Percentiles rank a stretch among this genome's conserved stretches.
Evolutionary conservation across 805 yeast genomes (phyloP).

Genomic region (Kluyveromyces starmeri): DNA sequence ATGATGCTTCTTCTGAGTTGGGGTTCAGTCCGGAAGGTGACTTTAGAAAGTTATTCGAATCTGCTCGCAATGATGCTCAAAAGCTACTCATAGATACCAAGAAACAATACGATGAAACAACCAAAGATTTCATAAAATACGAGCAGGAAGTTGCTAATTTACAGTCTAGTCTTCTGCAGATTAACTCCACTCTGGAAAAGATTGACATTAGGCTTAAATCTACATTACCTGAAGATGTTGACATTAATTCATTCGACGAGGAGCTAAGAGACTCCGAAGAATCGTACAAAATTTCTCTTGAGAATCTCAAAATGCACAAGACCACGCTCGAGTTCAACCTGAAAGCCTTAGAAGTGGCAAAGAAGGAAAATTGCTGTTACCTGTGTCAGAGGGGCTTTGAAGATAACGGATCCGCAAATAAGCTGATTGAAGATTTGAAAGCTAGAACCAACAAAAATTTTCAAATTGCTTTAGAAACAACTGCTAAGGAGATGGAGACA

Average conservation of each 20-base stretch:
- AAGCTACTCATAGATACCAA: not conserved
- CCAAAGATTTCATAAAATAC: not conserved
- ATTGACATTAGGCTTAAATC: conserved; percentile 12
- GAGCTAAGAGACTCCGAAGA: conserved; percentile 49
- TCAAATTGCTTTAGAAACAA: conserved; percentile 27
- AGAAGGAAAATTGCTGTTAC: conserved; percentile 49
- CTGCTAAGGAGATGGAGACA: conserved; percentile 28
- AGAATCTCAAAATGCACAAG: conserved; percentile 57
- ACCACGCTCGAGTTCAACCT: conserved; percentile 63
- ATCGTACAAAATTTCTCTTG: conserved; percentile 50
- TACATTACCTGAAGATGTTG: conserved; percentile 31
- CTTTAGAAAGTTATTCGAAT: not conserved
- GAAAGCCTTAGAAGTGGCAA: conserved; percentile 59
- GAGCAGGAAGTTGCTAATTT: not conserved
- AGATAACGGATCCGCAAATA: conserved; percentile 21
- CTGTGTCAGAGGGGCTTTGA: conserved; percentile 65
- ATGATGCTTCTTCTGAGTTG: not conserved
- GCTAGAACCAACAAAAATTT: conserved; percentile 26
- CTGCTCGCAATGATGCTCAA: not conserved
- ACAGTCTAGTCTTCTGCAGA: not conserved
- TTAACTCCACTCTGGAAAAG: not conserved
- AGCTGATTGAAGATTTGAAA: conserved; percentile 24
- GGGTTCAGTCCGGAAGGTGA: not conserved
- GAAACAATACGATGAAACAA: not conserved
- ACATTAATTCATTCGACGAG: conserved; percentile 43